These are phyloP conservation scores for Rehmannia glutinosa DNA, from an alignment of 257 asterid genomes.

Conservation along the genomic window DNA sequence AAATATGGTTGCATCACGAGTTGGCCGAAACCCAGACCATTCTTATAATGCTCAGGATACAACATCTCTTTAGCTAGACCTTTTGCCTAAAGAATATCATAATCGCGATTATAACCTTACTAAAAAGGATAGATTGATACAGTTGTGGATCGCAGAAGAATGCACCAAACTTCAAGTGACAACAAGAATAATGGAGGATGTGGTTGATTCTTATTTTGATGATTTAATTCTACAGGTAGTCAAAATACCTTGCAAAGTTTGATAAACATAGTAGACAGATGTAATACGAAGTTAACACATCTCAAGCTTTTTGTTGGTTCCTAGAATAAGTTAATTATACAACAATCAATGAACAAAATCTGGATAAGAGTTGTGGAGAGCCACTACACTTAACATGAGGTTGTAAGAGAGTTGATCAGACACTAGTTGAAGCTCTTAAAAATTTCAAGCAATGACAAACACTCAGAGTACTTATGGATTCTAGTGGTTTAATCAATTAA, in stretches of 20 bases:
- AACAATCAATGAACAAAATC: conserved; percentile 7
- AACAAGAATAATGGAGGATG: conserved; percentile 29
- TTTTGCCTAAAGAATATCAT: too few relatives aligned
- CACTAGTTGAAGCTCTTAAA: conserved; percentile 17
- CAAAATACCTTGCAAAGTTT: conserved; percentile 19
- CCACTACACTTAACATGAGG: conserved; percentile 30
- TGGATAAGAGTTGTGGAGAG: too few relatives aligned
- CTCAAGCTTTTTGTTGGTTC: too few relatives aligned
- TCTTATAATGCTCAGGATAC: too few relatives aligned
- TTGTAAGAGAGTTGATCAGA: conserved; percentile 16
- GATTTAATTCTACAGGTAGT: conserved; percentile 17
- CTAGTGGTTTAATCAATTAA: not conserved
- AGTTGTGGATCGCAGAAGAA: conserved; percentile 51
- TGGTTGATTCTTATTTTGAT: conserved; percentile 26
- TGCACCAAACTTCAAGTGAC: conserved; percentile 18
- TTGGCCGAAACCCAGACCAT: too few relatives aligned
- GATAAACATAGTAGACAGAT: conserved; percentile 9
- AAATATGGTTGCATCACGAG: too few relatives aligned
- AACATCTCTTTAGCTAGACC: too few relatives aligned
- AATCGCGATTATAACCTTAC: too few relatives aligned
- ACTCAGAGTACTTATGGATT: conserved; percentile 2
- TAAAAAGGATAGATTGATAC: conserved; percentile 33
- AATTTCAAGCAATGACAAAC: too few relatives aligned
- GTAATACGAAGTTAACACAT: conserved; percentile 29
- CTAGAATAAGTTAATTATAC: conserved; percentile 12